Percentiles rank a stretch among this genome's conserved stretches.
Evolutionary conservation across 768 basidiomycete species (phyloP).

Genomic region (Tulasnella calospora): DNA sequence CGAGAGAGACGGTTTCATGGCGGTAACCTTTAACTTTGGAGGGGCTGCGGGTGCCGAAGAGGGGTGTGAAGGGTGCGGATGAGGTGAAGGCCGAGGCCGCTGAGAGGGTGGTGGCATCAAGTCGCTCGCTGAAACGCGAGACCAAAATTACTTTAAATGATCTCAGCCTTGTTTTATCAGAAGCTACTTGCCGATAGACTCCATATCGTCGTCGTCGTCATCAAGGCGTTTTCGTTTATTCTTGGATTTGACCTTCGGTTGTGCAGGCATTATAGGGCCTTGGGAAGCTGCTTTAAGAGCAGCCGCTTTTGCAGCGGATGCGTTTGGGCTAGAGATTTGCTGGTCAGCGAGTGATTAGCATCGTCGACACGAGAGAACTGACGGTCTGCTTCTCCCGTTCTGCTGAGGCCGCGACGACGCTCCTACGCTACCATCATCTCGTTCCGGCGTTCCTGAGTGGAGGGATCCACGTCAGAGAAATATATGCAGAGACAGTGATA

Average conservation of each 20-base stretch:
- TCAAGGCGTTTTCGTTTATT: constrained; percentile 25
- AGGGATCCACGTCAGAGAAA: neutral
- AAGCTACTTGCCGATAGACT: constrained; percentile 24
- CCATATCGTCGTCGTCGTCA: constrained; percentile 24
- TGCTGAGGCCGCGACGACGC: neutral
- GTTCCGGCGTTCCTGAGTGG: constrained; percentile 8
- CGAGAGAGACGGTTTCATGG: constrained; percentile 3
- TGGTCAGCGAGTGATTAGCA: neutral
- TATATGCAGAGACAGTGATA: neutral
- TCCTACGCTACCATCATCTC: neutral
- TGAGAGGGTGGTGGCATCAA: constrained; percentile 26
- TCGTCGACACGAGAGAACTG: neutral
- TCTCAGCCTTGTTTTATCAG: neutral
- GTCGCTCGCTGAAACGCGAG: constrained; percentile 5
- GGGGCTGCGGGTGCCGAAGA: constrained; percentile 21
- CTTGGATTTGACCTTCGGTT: constrained; percentile 14
- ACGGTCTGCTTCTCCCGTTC: constrained; percentile 15
- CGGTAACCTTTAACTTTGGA: constrained; percentile 8
- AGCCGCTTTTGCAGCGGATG: constrained; percentile 22
- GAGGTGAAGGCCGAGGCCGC: constrained; percentile 25
- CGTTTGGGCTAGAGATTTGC: neutral
- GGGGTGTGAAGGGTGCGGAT: constrained; percentile 13
- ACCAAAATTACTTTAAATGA: neutral
- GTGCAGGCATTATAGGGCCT: neutral
- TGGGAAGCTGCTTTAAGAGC: constrained; percentile 13